Evolutionary conservation across 2,329 filamentous ascomycete genomes (phyloP), one percentile per base, ranked within the genome.

Genomic region (Apiospora phragmitis): DNA sequence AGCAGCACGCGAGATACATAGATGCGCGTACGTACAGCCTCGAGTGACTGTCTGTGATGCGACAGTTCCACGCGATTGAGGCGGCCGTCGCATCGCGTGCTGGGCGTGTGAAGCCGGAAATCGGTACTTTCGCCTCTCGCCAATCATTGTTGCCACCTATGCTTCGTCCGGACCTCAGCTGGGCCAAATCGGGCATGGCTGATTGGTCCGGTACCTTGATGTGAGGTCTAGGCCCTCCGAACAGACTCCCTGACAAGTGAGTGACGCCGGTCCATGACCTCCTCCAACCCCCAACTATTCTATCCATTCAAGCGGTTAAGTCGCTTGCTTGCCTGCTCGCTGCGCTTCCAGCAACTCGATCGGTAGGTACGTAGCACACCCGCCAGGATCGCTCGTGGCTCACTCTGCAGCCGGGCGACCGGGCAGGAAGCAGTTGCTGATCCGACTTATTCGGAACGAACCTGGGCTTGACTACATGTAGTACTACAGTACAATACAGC

Each of bases 141-240:
- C 55, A 62, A 62, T 62, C 55, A 38, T 38, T 62, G 55, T 62
- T 62, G 55, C 32, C 55, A 62, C 29, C 55, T 62, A 62, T 24
- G 55, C 55, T n/a, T 21, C 29, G 26, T 32, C 51, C 55, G 55
- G 55, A 38, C 55, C 55, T 62, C 55, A 62, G 55, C 55, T 62
- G 55, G 55, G 12, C 55, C 55, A 62, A 62, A 62, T 62, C 18
- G 55, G 38, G 55, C 29, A 12, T 62, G 55, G 55, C 55, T 62
- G 55, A 62, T 62, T 62, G 55, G 55, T n/a, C 55, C 55, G 55
- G 55, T 62, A 62, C 55, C 55, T 62, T 32, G 55, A 62, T 12
- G 55, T n/a, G n/a, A n/a, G 38, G 55, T 62, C 55, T 62, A 62
- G 55, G 55, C 55, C 55, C 55, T 59, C 55, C 55, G 55, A 62